Evolutionary conservation across 176 grass and related monocot genomes (phyloP).

Genomic region (Secale cereale): DNA sequence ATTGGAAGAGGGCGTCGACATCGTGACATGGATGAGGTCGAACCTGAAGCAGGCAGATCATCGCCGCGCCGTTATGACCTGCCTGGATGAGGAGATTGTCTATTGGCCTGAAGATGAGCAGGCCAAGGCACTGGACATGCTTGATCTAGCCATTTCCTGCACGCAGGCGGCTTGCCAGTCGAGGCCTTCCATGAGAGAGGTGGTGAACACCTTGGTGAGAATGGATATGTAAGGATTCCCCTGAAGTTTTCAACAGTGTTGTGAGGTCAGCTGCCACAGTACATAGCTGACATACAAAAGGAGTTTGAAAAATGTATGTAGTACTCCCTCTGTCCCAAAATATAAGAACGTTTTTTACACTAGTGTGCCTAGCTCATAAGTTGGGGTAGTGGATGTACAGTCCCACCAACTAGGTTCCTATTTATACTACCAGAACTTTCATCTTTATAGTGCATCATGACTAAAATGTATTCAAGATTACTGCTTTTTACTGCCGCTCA

Average conservation of each 20-base stretch:
- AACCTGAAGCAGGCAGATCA: constrained; percentile 17
- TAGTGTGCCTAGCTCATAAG: too few relatives aligned
- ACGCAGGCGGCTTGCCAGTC: constrained; percentile 23
- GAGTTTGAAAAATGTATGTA: neutral
- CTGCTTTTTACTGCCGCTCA: too few relatives aligned
- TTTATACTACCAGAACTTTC: too few relatives aligned
- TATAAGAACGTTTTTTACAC: too few relatives aligned
- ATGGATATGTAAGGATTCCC: neutral
- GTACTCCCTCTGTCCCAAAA: too few relatives aligned
- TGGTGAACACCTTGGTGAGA: constrained; percentile 34
- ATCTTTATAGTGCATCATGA: neutral
- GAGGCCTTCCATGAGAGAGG: constrained; percentile 54
- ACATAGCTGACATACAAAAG: neutral
- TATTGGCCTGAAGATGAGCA: constrained; percentile 38
- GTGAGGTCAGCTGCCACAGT: neutral
- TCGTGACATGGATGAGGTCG: constrained; percentile 41
- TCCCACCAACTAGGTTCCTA: neutral
- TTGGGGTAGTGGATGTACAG: neutral
- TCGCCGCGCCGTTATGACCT: neutral
- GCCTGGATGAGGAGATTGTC: constrained; percentile 42
- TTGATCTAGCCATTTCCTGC: constrained; percentile 40
- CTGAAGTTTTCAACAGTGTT: neutral
- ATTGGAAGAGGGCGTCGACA: constrained; percentile 41
- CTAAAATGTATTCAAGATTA: neutral
- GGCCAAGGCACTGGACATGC: constrained; percentile 23